phyloP scores from a whole-genome alignment of 2,329 filamentous ascomycete species.

The Botryotinia globosa region DNA sequence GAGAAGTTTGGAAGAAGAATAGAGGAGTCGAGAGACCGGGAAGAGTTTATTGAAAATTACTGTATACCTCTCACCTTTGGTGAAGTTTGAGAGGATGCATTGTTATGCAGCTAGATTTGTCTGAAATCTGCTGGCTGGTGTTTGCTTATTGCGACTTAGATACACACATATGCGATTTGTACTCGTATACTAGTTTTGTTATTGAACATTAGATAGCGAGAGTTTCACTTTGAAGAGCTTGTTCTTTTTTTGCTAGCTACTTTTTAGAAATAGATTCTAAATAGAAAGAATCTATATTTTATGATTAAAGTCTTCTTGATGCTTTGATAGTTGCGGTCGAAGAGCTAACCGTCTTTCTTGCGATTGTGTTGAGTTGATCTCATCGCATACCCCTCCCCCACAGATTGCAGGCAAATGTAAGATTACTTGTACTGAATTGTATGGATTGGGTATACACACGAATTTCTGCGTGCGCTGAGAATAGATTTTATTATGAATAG shows the following conservation, averaged over 20 bases:
- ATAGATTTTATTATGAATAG: neutral
- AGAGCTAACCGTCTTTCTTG: neutral
- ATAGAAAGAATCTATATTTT: neutral
- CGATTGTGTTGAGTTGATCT: neutral
- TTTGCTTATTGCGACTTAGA: conserved; percentile 19
- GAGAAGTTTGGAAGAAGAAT: neutral
- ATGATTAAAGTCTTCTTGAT: neutral
- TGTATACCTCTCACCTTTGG: neutral
- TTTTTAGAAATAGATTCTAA: conserved; percentile 1
- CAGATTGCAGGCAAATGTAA: neutral
- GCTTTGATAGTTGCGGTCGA: neutral
- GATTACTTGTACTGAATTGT: neutral
- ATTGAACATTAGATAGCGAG: conserved; percentile 11
- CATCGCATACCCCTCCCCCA: neutral
- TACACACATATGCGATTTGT: conserved; percentile 16
- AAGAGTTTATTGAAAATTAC: neutral
- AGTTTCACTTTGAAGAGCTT: conserved; percentile 17
- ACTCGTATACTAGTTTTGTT: conserved; percentile 6
- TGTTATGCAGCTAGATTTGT: conserved; percentile 10
- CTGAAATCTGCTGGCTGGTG: neutral
- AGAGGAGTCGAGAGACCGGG: neutral
- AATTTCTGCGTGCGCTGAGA: neutral
- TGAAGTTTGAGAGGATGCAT: neutral
- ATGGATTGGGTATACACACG: neutral
- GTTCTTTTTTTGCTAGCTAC: conserved; percentile 14